Evolutionary conservation across 352 stramenopile species (phyloP).

Genomic region (Blastocystis sp.): DNA sequence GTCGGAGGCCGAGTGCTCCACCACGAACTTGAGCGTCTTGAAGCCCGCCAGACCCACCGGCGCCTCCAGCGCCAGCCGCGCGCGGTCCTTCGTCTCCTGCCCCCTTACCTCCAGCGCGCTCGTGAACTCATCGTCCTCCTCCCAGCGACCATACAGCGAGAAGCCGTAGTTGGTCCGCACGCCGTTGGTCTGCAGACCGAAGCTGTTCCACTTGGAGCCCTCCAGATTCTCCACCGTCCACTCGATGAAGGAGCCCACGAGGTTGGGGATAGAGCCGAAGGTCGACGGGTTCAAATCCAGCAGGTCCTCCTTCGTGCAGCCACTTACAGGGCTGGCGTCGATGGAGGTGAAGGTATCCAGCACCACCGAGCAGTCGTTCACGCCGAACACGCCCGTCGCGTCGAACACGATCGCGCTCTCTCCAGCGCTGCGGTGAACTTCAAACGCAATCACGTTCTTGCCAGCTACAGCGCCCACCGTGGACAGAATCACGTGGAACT

Average conservation of each 20-base stretch:
- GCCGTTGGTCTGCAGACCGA: not conserved
- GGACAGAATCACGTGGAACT: constrained; percentile 1
- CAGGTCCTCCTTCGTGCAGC: not conserved
- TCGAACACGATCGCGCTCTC: constrained; percentile 12
- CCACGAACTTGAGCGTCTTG: not conserved
- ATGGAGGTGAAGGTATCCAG: not conserved
- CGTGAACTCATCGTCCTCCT: not conserved
- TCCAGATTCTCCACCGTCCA: constrained; percentile 27
- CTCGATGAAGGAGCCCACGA: not conserved
- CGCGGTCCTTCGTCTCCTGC: not conserved
- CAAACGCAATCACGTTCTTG: constrained; percentile 12
- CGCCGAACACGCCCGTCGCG: constrained; percentile 17
- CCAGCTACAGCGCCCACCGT: not conserved
- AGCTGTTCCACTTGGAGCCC: constrained; percentile 11
- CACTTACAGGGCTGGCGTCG: not conserved
- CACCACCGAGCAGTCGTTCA: not conserved
- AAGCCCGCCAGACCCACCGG: not conserved
- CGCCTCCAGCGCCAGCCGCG: not conserved
- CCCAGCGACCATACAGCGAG: constrained; percentile 21
- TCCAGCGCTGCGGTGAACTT: not conserved
- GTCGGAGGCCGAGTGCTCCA: not conserved
- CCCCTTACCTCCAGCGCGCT: not conserved
- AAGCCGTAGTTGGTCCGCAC: not conserved
- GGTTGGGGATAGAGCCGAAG: not conserved
- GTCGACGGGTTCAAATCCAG: not conserved